Percentiles rank a stretch among this genome's conserved stretches.
Evolutionary conservation across 2,329 filamentous ascomycete genomes (phyloP).

Genomic region (Rhynchosporium secalis): DNA sequence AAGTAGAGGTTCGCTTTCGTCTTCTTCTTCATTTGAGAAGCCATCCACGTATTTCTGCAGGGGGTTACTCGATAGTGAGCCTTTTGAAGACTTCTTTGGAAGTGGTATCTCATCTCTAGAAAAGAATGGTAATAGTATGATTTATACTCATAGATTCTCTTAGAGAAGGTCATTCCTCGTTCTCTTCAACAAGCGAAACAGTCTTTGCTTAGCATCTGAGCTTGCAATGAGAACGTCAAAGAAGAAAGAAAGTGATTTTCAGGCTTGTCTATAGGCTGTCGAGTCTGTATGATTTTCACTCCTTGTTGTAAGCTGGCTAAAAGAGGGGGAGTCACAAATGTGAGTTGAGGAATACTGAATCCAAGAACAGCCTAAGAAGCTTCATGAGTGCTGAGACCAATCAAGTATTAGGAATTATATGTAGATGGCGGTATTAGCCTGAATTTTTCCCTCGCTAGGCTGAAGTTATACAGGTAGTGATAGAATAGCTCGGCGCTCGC

Average conservation of each 20-base stretch:
- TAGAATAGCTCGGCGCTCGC: conserved; percentile 2
- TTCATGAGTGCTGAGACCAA: conserved; percentile 1
- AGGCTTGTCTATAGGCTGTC: background rate
- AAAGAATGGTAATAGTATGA: background rate
- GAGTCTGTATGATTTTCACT: background rate
- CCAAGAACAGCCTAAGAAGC: background rate
- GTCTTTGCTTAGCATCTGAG: background rate
- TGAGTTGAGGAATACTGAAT: background rate
- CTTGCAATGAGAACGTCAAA: background rate
- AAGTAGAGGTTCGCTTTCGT: conserved; percentile 29
- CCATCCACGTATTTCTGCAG: conserved; percentile 1
- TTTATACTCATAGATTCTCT: conserved; percentile 1
- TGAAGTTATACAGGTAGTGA: background rate
- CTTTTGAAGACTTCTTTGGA: conserved; percentile 12
- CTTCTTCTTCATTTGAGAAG: conserved; percentile 7
- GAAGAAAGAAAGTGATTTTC: background rate
- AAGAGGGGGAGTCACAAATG: background rate
- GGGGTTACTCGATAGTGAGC: background rate
- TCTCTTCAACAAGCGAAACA: background rate
- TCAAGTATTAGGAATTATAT: background rate
- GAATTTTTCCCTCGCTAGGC: background rate
- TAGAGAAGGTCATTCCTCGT: background rate
- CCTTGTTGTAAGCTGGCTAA: conserved; percentile 4
- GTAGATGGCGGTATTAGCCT: background rate
- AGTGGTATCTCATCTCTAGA: conserved; percentile 17